Evolutionary conservation across 2,329 filamentous ascomycete species (phyloP).

Genomic region (Fusarium marasasianum): DNA sequence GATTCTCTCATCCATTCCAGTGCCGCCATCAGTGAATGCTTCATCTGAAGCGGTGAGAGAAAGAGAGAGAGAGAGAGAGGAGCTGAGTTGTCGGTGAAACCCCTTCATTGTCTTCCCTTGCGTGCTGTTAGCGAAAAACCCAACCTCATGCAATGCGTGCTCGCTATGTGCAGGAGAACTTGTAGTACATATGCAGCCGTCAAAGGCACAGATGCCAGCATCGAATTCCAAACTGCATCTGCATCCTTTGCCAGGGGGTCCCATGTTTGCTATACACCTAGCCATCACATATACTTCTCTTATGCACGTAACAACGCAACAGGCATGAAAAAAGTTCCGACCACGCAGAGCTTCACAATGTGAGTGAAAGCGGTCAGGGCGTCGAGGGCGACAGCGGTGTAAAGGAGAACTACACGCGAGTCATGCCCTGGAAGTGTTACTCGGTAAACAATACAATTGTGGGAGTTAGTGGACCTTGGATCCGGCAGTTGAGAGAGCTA

Average conservation of each 20-base stretch:
- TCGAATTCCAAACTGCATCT: conserved; percentile 23
- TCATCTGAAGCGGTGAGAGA: conserved; percentile 27
- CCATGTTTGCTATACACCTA: conserved; percentile 8
- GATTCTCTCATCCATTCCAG: background rate
- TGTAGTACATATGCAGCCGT: conserved; percentile 13
- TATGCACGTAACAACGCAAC: conserved; percentile 25
- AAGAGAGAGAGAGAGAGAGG: background rate
- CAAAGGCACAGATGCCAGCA: conserved; percentile 26
- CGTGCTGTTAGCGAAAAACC: conserved; percentile 3
- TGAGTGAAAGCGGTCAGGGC: conserved; percentile 24
- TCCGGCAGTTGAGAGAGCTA: conserved; percentile 26
- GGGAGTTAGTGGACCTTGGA: conserved; percentile 21
- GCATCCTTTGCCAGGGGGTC: background rate
- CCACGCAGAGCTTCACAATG: background rate
- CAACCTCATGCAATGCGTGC: conserved; percentile 14
- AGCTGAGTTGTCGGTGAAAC: conserved; percentile 21
- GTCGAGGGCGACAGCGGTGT: conserved; percentile 17
- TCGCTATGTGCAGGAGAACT: background rate
- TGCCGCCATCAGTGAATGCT: background rate
- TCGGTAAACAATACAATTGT: conserved; percentile 13
- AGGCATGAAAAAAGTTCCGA: conserved; percentile 12
- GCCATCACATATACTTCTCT: conserved; percentile 16
- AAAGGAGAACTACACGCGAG: conserved; percentile 25
- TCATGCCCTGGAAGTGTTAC: conserved; percentile 12
- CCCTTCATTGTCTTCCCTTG: conserved; percentile 1